These are phyloP conservation scores for Drechslerella stenobrocha DNA, from an alignment of 2,329 filamentous ascomycete species.

Conservation along the genomic window DNA sequence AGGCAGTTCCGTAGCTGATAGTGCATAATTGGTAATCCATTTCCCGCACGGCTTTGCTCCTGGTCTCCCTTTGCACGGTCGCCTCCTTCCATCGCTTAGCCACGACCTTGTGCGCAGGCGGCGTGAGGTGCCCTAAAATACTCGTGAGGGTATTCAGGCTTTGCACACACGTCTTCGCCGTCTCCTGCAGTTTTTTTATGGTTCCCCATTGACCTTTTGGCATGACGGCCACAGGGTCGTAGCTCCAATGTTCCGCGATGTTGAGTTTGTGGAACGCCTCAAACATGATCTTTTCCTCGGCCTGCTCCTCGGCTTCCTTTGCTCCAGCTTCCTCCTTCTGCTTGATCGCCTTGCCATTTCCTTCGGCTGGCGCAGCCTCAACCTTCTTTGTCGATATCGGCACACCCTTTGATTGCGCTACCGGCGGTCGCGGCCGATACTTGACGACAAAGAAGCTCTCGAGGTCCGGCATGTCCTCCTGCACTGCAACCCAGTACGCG, in stretches of 20 bases:
- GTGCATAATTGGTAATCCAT: slow-evolving; percentile 30
- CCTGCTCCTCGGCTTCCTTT: neutral
- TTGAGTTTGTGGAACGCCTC: slow-evolving; percentile 30
- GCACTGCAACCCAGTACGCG: slow-evolving; percentile 32
- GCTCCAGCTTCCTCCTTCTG: neutral
- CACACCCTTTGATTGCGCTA: too few species aligned
- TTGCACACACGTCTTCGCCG: slow-evolving; percentile 18
- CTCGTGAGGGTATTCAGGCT: slow-evolving; percentile 16
- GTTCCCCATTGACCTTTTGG: slow-evolving; percentile 14
- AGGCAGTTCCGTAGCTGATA: slow-evolving; percentile 6
- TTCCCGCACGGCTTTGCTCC: slow-evolving; percentile 25
- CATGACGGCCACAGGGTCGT: slow-evolving; percentile 15
- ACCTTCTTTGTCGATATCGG: too few species aligned
- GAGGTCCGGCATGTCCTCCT: slow-evolving; percentile 18
- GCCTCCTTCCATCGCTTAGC: slow-evolving; percentile 24
- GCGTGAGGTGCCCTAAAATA: slow-evolving; percentile 16
- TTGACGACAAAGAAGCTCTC: slow-evolving; percentile 36
- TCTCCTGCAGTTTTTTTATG: slow-evolving; percentile 22
- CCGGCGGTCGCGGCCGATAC: slow-evolving; percentile 27
- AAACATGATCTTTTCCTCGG: slow-evolving; percentile 22
- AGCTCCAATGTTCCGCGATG: slow-evolving; percentile 21
- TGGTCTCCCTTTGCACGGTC: slow-evolving; percentile 15
- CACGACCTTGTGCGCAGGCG: slow-evolving; percentile 13
- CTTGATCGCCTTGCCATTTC: neutral
- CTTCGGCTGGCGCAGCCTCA: neutral